Conservation (phyloP, 202 grass and related monocot genomes). For the Miscanthus sacchariflorus region DNA sequence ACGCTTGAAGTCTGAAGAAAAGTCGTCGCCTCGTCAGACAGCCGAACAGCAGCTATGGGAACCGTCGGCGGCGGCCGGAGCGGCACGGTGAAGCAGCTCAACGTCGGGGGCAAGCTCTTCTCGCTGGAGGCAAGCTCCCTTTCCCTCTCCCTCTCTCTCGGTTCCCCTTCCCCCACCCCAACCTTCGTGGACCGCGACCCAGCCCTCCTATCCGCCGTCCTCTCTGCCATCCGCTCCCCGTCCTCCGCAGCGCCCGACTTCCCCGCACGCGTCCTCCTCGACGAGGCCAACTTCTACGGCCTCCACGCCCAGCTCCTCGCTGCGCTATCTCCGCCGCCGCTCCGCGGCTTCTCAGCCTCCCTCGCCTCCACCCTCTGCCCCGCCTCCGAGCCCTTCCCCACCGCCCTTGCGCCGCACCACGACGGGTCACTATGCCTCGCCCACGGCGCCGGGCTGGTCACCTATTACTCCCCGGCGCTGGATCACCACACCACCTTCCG, state of each 20-base stretch:
- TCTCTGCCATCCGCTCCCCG: conserved; percentile 64
- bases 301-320: conserved; percentile 59
- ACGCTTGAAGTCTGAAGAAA: conserved; percentile 16
- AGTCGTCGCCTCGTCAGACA: conserved; percentile 38
- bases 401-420: conserved; percentile 64
- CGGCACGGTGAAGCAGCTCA: conserved; percentile 52
- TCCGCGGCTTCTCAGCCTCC: conserved; percentile 74
- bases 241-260: conserved; percentile 43
- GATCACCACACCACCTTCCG: conserved; percentile 61
- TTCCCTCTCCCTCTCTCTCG: conserved; percentile 39
- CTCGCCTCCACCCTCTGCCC: conserved; percentile 63
- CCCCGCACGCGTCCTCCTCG: conserved; percentile 48
- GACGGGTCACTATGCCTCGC: conserved; percentile 81
- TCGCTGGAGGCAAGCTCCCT: conserved; percentile 75
- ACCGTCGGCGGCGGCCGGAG: conserved; percentile 20
- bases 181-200: conserved; percentile 74
- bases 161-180: conserved; percentile 31
- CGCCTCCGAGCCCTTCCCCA: conserved; percentile 69
- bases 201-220: conserved; percentile 65
- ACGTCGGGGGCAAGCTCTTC: conserved; percentile 84
- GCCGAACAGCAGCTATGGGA: conserved; percentile 15
- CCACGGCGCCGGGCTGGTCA: conserved; percentile 69
- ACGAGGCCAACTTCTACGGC: conserved; percentile 76
- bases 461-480: conserved; percentile 66
- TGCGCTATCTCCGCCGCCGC: conserved; percentile 73